Evolutionary conservation across 108 stramenopile species (phyloP).

Genomic region (Fragilaria crotonensis): DNA sequence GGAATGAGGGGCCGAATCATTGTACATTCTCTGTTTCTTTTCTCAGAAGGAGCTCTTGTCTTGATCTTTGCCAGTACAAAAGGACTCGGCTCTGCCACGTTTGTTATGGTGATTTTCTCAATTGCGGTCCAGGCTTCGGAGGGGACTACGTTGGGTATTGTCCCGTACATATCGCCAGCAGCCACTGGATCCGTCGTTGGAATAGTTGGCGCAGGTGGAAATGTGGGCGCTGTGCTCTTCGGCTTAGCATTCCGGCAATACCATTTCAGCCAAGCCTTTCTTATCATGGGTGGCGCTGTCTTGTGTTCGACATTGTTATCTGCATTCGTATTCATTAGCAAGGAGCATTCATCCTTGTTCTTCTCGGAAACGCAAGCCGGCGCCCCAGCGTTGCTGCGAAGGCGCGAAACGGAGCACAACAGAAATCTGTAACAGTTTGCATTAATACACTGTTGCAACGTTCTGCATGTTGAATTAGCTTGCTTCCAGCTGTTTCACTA

Average conservation of each 20-base stretch:
- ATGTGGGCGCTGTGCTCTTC: conserved; percentile 43
- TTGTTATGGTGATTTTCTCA: conserved; percentile 55
- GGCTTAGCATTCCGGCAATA: conserved; percentile 36
- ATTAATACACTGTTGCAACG: too few relatives aligned
- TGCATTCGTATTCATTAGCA: conserved; percentile 40
- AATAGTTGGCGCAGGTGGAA: conserved; percentile 80
- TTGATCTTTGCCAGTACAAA: conserved; percentile 45
- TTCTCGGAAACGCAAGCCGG: neutral
- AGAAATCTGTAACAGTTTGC: too few relatives aligned
- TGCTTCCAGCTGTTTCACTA: too few relatives aligned
- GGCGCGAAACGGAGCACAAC: too few relatives aligned
- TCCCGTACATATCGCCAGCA: conserved; percentile 67
- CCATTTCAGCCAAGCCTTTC: conserved; percentile 39
- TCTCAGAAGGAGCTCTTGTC: conserved; percentile 58
- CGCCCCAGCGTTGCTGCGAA: too few relatives aligned
- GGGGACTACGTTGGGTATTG: conserved; percentile 69
- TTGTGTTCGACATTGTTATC: conserved; percentile 30
- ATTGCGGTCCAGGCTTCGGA: conserved; percentile 77
- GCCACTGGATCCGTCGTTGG: conserved; percentile 65
- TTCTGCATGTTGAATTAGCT: too few relatives aligned
- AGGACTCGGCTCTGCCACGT: conserved; percentile 47
- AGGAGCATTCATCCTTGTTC: conserved; percentile 41
- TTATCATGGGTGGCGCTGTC: conserved; percentile 57
- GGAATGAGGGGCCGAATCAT: conserved; percentile 76
- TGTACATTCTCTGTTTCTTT: conserved; percentile 37